Evolutionary conservation across 306 rosid genomes (phyloP).

Genomic region (Cucurbita maxima): DNA sequence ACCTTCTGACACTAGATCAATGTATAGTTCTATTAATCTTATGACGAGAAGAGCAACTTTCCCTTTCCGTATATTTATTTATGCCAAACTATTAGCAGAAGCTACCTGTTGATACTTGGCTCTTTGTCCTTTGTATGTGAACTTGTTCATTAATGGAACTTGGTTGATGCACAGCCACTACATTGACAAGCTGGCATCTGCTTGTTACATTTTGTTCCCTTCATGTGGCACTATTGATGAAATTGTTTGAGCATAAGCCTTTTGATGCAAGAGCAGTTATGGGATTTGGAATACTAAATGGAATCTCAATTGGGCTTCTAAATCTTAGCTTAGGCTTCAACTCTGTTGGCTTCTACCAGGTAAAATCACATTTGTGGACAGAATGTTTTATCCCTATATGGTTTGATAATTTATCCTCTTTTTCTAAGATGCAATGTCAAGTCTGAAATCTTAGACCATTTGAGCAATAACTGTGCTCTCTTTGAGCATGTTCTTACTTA

Average conservation of each 20-base stretch:
- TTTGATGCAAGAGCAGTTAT: slow-evolving; percentile 65
- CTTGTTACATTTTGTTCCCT: slow-evolving; percentile 97
- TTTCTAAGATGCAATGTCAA: not conserved
- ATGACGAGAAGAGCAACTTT: not conserved
- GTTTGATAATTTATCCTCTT: not conserved
- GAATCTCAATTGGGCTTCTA: slow-evolving; percentile 93
- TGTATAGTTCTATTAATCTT: not conserved
- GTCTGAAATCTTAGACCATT: not conserved
- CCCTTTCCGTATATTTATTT: not conserved
- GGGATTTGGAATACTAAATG: slow-evolving; percentile 94
- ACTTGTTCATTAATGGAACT: not conserved
- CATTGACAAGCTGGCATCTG: slow-evolving; percentile 99
- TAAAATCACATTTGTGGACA: slow-evolving; percentile 2
- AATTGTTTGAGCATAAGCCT: slow-evolving; percentile 84
- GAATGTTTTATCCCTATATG: not conserved
- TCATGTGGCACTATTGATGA: slow-evolving; percentile 70
- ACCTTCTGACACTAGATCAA: not conserved
- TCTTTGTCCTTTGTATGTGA: not conserved
- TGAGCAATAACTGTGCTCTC: not conserved
- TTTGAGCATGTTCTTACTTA: not conserved
- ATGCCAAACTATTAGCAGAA: not conserved
- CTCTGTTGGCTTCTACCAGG: slow-evolving; percentile 98
- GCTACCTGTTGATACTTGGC: not conserved
- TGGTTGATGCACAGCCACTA: slow-evolving; percentile 48
- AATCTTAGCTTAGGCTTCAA: slow-evolving; percentile 95